Percentiles rank a stretch among this genome's conserved stretches.
Evolutionary conservation across 441 rosid genomes (phyloP).

Genomic region (Erysimum cheiri): DNA sequence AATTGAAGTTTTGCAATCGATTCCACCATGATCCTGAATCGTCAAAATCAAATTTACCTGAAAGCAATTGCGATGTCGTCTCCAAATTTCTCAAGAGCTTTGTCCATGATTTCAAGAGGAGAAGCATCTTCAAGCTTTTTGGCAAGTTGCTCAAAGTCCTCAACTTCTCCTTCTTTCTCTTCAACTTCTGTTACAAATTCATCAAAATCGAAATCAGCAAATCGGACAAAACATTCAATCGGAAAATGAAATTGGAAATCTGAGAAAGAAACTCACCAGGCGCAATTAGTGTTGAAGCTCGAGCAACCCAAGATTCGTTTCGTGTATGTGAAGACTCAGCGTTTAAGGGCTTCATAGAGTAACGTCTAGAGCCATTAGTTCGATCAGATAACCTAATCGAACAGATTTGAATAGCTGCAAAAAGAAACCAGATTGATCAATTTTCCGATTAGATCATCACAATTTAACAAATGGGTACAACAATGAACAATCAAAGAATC

Average conservation of each 20-base stretch:
- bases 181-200: conserved; percentile 44
- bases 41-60: conserved; percentile 53
- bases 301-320: conserved; percentile 37
- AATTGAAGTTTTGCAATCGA: too few species aligned
- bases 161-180: conserved; percentile 39
- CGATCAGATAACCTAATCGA: conserved; percentile 41
- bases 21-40: too few species aligned
- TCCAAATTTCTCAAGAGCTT: conserved; percentile 82
- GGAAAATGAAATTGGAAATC: background rate
- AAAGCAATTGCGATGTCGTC: conserved; percentile 88
- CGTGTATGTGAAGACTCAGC: conserved; percentile 37
- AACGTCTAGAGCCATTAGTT: conserved; percentile 36
- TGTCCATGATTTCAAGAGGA: conserved; percentile 76
- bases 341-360: conserved; percentile 24
- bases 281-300: conserved; percentile 44
- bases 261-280: conserved; percentile 40
- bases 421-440: background rate
- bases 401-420: conserved; percentile 40
- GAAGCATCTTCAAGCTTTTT: conserved; percentile 50
- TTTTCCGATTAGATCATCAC: background rate
- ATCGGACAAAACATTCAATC: background rate
- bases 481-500: background rate
- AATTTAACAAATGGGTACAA: background rate
- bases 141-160: conserved; percentile 48
- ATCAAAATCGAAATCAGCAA: background rate